Evolutionary conservation across 176 grass and related monocot genomes (phyloP).

Genomic region (Paspalum vaginatum): DNA sequence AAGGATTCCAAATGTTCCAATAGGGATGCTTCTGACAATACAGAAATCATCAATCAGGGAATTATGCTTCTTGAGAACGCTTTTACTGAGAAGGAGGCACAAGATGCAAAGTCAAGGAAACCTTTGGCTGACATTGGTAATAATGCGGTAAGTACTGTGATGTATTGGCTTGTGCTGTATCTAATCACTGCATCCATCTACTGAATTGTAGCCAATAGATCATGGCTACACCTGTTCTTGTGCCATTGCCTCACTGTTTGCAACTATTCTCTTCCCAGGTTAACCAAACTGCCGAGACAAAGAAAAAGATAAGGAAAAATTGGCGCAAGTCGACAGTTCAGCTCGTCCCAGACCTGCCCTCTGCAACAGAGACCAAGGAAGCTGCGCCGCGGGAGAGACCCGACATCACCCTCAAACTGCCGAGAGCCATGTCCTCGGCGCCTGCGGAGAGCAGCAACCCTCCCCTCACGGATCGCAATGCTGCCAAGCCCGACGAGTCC

Average conservation of each 20-base stretch:
- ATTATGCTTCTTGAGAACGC: conserved; percentile 61
- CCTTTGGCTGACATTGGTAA: conserved; percentile 77
- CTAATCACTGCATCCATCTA: neutral
- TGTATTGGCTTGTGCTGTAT: neutral
- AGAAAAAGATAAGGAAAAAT: conserved; percentile 64
- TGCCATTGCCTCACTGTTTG: conserved; percentile 32
- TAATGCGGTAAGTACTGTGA: conserved; percentile 37
- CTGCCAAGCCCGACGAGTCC: conserved; percentile 47
- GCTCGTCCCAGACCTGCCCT: conserved; percentile 48
- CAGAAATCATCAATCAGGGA: conserved; percentile 58
- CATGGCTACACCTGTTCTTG: neutral
- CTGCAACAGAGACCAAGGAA: conserved; percentile 38
- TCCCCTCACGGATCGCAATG: conserved; percentile 72
- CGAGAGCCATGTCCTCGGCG: conserved; percentile 69
- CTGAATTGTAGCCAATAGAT: neutral
- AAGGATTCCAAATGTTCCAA: conserved; percentile 70
- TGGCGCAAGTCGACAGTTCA: conserved; percentile 82
- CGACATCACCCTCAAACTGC: conserved; percentile 70
- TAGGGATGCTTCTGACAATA: conserved; percentile 47
- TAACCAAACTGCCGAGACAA: conserved; percentile 37
- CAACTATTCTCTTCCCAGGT: conserved; percentile 39
- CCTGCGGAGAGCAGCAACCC: conserved; percentile 46
- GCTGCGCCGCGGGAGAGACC: conserved; percentile 32
- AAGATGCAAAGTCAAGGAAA: conserved; percentile 49
- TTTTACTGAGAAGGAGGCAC: conserved; percentile 44